Conservation (phyloP, 1,284 basidiomycete genomes). For the Coniferiporia sulphurascens region DNA sequence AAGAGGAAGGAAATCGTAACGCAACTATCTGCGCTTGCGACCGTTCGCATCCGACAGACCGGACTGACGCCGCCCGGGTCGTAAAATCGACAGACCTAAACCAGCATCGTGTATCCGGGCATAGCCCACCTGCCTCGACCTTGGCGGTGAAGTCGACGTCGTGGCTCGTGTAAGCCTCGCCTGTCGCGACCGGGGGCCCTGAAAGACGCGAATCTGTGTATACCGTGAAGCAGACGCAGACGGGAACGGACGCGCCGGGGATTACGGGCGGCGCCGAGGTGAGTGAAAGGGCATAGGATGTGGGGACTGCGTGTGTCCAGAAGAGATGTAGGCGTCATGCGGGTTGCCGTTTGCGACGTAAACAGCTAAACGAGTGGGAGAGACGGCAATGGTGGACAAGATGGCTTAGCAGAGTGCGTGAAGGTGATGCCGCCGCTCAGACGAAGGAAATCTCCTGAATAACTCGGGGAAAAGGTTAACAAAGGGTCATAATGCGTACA, state of each 20-base stretch:
- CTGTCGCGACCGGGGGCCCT: constrained; percentile 40
- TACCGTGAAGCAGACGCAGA: constrained; percentile 53
- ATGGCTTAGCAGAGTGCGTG: constrained; percentile 33
- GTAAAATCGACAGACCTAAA: constrained; percentile 59
- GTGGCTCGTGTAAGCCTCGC: constrained; percentile 53
- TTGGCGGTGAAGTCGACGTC: constrained; percentile 67
- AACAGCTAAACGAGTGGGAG: neutral
- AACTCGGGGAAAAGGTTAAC: neutral
- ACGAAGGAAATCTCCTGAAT: constrained; percentile 40
- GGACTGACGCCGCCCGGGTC: constrained; percentile 39
- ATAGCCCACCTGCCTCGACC: constrained; percentile 52
- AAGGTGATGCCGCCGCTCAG: constrained; percentile 52
- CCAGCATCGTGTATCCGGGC: constrained; percentile 54
- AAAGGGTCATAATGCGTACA: constrained; percentile 27
- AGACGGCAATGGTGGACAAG: too few species aligned
- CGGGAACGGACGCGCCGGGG: constrained; percentile 51
- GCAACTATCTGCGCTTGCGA: constrained; percentile 41
- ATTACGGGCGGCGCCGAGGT: constrained; percentile 23
- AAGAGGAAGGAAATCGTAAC: too few species aligned
- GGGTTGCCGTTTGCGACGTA: constrained; percentile 43
- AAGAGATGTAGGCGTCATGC: constrained; percentile 55
- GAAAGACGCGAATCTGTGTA: constrained; percentile 33
- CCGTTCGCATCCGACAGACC: constrained; percentile 45
- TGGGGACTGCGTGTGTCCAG: constrained; percentile 54
- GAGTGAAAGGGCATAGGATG: constrained; percentile 15